phyloP scores from a whole-genome alignment of 306 rosid species.

The Rosa multiflora region DNA sequence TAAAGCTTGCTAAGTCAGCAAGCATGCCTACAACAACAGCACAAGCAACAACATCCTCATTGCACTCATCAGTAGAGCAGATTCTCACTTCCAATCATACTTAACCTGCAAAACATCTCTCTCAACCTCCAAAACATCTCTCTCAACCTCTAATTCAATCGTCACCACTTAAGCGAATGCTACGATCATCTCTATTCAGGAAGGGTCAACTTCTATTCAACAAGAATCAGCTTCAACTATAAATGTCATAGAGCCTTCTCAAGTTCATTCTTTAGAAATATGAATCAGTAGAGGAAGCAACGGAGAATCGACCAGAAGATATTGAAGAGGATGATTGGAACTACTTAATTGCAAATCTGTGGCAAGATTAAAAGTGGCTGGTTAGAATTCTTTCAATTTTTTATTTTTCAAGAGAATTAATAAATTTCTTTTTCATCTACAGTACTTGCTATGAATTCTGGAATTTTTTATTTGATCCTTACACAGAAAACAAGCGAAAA shows the following conservation, averaged over 20 bases:
- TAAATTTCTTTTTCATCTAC: too few species aligned
- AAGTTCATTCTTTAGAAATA: not conserved
- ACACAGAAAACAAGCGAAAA: too few species aligned
- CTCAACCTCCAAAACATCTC: not conserved
- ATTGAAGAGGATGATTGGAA: not conserved
- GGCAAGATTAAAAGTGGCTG: not conserved
- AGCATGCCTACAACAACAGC: not conserved
- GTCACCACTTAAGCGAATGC: not conserved
- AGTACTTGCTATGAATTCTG: too few species aligned
- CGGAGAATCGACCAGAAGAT: not conserved
- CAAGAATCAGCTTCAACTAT: not conserved
- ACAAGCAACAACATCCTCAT: not conserved
- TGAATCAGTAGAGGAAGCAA: not conserved
- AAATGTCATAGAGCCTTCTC: not conserved
- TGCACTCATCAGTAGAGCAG: not conserved
- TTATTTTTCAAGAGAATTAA: too few species aligned
- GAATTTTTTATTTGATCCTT: too few species aligned
- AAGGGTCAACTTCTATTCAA: not conserved
- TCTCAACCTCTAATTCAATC: not conserved
- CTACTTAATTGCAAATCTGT: too few species aligned
- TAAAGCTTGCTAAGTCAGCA: not conserved
- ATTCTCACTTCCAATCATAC: too few species aligned
- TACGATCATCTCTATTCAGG: not conserved
- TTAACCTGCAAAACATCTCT: too few species aligned
- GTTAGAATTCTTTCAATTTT: not conserved